phyloP scores from a whole-genome alignment of 2,329 filamentous ascomycete species.

The Aspergillus unguis region DNA sequence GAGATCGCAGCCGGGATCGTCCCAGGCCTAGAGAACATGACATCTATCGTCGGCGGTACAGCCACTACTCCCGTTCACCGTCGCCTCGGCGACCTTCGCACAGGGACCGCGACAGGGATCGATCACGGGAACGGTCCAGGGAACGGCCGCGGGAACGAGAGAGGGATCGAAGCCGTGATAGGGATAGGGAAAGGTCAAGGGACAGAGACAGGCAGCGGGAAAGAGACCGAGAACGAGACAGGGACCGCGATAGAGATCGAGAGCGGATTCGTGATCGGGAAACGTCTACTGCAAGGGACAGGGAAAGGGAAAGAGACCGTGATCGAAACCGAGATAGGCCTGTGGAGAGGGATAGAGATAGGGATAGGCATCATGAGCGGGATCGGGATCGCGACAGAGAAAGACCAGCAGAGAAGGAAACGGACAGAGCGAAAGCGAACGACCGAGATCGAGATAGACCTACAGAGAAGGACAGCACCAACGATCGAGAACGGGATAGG shows the following conservation, averaged over 20 bases:
- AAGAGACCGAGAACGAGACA: constrained; percentile 9
- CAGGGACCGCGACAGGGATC: constrained; percentile 12
- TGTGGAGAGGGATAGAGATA: constrained; percentile 11
- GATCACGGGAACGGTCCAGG: constrained; percentile 13
- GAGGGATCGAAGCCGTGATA: background rate
- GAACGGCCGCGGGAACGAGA: constrained; percentile 9
- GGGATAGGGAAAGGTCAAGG: constrained; percentile 1
- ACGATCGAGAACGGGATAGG: constrained; percentile 7
- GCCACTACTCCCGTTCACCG: constrained; percentile 24
- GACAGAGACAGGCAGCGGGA: constrained; percentile 12
- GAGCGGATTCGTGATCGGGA: constrained; percentile 13
- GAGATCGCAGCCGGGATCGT: constrained; percentile 17
- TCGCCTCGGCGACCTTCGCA: constrained; percentile 14
- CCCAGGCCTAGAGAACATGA: constrained; percentile 15
- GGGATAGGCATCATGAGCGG: background rate
- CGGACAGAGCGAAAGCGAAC: constrained; percentile 2
- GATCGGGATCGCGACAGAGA: background rate
- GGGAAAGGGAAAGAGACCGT: constrained; percentile 11
- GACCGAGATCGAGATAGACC: constrained; percentile 7
- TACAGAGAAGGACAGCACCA: background rate
- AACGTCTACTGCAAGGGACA: background rate
- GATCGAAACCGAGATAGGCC: constrained; percentile 9
- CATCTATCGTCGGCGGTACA: constrained; percentile 26
- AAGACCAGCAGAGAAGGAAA: background rate
- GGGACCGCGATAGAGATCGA: constrained; percentile 13